These are phyloP conservation scores for Xylaria multiplex DNA, from an alignment of 2,329 filamentous ascomycete species.

Conservation along the genomic window DNA sequence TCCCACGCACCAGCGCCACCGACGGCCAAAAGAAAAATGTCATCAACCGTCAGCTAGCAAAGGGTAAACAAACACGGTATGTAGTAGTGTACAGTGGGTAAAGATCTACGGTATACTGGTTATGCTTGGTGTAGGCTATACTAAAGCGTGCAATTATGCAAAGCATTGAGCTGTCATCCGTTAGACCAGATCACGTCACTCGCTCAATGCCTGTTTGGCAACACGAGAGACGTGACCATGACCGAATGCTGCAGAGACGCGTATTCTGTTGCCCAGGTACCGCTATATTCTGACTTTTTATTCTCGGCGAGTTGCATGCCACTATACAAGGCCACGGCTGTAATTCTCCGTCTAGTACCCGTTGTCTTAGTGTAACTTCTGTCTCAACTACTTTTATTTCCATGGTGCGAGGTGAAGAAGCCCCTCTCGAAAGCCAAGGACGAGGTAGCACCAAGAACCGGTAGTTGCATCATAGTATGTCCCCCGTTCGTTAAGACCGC, in stretches of 20 bases:
- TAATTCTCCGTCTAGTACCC: not conserved
- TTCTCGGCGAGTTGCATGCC: slow-evolving; percentile 39
- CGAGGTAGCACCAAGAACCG: not conserved
- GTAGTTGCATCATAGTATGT: slow-evolving; percentile 15
- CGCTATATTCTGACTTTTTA: slow-evolving; percentile 4
- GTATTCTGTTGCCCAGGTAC: slow-evolving; percentile 25
- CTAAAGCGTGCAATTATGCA: not conserved
- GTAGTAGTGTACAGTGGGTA: slow-evolving; percentile 10
- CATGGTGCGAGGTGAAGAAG: slow-evolving; percentile 17
- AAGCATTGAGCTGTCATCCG: slow-evolving; percentile 6
- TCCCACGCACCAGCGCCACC: not conserved
- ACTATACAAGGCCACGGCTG: not conserved
- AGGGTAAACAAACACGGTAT: slow-evolving; percentile 30
- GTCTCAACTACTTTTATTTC: not conserved
- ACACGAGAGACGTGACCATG: slow-evolving; percentile 36
- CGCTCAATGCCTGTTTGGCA: slow-evolving; percentile 23
- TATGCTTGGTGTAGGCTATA: not conserved
- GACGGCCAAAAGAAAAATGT: slow-evolving; percentile 24
- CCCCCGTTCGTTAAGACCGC: not conserved
- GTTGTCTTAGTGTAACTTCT: slow-evolving; percentile 1
- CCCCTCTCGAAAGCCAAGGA: slow-evolving; percentile 12
- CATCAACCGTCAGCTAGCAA: slow-evolving; percentile 25
- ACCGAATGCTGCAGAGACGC: slow-evolving; percentile 44
- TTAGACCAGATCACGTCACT: slow-evolving; percentile 32
- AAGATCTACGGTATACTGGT: not conserved